A percentile compares a stretch with the other conserved stretches of the same genome.
Conservation (phyloP, 2,329 filamentous ascomycete species). For the Rutstroemia sp. region DNA sequence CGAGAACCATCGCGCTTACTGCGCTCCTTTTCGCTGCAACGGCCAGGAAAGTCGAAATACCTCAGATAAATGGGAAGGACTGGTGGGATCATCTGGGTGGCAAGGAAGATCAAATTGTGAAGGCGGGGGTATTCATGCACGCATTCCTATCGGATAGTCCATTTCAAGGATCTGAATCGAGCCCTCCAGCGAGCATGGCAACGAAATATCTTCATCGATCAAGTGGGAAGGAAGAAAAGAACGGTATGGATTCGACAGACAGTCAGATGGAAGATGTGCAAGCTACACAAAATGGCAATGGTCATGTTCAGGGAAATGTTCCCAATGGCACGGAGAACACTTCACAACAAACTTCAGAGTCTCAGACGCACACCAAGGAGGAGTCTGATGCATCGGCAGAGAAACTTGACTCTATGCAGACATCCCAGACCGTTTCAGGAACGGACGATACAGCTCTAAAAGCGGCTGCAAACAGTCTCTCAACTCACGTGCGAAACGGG, state of each 20-base stretch:
- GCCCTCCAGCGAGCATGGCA: not conserved
- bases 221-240: constrained; percentile 2
- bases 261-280: not conserved
- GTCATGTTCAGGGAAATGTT: not conserved
- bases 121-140: constrained; percentile 70
- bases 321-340: constrained; percentile 3
- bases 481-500: constrained; percentile 17
- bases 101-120: constrained; percentile 59
- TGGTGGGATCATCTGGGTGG: constrained; percentile 85
- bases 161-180: constrained; percentile 13
- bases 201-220: constrained; percentile 8
- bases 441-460: constrained; percentile 22
- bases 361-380: constrained; percentile 14
- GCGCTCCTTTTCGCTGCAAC: constrained; percentile 82
- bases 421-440: constrained; percentile 7
- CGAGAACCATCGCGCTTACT: constrained; percentile 74
- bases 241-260: not conserved
- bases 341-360: constrained; percentile 1
- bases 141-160: constrained; percentile 60
- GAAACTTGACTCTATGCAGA: not conserved
- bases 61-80: constrained; percentile 63
- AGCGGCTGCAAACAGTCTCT: constrained; percentile 23
- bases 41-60: constrained; percentile 64
- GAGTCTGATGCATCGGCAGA: not conserved
- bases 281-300: constrained; percentile 1